These are phyloP conservation scores for Guadua angustifolia DNA, from an alignment of 176 grass and related monocot genomes.

Conservation along the genomic window DNA sequence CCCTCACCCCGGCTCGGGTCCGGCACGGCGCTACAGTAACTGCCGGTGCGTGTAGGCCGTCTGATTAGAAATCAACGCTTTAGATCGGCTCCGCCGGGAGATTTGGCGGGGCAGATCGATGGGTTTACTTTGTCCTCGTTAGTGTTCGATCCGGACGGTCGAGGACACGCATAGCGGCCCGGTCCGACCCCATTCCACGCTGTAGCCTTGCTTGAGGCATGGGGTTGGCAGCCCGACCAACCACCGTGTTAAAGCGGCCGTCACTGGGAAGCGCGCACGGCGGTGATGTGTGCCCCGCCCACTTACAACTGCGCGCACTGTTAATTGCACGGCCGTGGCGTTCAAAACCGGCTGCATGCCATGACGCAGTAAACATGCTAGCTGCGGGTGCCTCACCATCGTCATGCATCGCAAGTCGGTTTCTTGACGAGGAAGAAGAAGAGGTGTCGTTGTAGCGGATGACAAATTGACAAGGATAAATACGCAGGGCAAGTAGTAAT, in stretches of 20 bases:
- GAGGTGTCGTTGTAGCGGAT: not conserved
- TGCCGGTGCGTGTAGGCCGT: not conserved
- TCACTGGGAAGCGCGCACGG: not conserved
- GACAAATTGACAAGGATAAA: not conserved
- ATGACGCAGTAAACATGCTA: no score
- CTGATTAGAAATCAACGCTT: not conserved
- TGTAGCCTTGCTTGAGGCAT: constrained; percentile 8
- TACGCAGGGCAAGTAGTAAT: not conserved
- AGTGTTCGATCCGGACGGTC: not conserved
- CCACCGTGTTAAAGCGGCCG: constrained; percentile 37
- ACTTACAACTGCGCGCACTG: constrained; percentile 33
- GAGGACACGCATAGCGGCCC: not conserved
- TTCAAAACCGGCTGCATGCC: constrained; percentile 14
- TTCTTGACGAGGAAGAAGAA: not conserved
- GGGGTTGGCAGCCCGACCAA: not conserved
- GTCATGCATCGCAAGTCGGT: not conserved
- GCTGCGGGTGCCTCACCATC: not conserved
- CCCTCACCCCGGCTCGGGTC: not conserved
- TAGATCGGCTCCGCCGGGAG: not conserved
- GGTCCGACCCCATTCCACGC: not conserved
- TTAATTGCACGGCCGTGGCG: constrained; percentile 14
- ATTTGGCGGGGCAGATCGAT: rapidly evolving
- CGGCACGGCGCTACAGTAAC: not conserved
- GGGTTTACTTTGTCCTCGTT: not conserved
- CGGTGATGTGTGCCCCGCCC: constrained; percentile 26